phyloP scores from a whole-genome alignment of 2,329 filamentous ascomycete genomes.

The Fonsecaea pedrosoi region DNA sequence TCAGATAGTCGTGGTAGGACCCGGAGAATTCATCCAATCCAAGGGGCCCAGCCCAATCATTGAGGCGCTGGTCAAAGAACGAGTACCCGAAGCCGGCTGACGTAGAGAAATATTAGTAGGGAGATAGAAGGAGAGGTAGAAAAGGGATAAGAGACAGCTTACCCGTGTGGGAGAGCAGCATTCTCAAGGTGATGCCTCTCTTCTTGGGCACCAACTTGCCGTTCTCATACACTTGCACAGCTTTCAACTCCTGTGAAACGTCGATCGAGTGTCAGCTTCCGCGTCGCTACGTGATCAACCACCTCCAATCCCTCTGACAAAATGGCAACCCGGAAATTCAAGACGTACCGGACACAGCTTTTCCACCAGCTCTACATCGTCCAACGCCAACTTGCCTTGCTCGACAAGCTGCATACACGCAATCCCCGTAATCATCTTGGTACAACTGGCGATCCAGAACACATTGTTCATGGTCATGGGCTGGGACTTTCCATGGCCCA shows the following conservation, averaged over 20 bases:
- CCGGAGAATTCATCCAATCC: conserved; percentile 66
- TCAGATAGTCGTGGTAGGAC: conserved; percentile 53
- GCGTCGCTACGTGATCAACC: background rate
- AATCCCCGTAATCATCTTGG: conserved; percentile 62
- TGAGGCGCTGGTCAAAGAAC: conserved; percentile 55
- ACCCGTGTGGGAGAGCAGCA: conserved; percentile 59
- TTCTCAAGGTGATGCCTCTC: conserved; percentile 57
- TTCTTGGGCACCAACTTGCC: conserved; percentile 48
- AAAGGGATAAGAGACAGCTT: background rate
- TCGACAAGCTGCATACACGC: conserved; percentile 66
- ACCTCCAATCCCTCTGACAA: background rate
- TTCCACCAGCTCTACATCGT: conserved; percentile 57
- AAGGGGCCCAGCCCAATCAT: conserved; percentile 51
- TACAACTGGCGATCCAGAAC: conserved; percentile 63
- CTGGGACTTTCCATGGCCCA: conserved; percentile 34
- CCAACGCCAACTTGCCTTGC: conserved; percentile 55
- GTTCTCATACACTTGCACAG: conserved; percentile 53
- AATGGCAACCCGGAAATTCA: background rate
- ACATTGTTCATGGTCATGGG: conserved; percentile 43
- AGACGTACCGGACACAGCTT: conserved; percentile 47
- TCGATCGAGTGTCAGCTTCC: background rate
- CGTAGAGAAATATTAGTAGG: background rate
- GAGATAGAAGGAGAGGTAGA: background rate
- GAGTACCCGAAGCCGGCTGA: conserved; percentile 52
- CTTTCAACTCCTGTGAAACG: conserved; percentile 52